Evolutionary conservation across 345 rosid genomes (phyloP), one percentile per base, ranked within the genome.

Genomic region (Camelina neglecta): DNA sequence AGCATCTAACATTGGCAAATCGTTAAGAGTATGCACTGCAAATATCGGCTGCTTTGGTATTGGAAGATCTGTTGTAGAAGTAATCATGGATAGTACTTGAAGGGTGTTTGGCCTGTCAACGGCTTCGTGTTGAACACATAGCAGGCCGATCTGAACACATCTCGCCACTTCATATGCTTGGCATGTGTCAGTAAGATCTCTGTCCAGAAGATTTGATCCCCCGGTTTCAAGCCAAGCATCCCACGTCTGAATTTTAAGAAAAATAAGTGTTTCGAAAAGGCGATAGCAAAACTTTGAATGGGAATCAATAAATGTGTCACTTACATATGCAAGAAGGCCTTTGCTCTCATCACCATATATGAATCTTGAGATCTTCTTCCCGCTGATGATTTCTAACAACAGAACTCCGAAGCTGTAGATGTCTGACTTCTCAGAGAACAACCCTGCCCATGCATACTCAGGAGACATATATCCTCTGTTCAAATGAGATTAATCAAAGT

Each of bases 361-460:
- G 58, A 77, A 77, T n/a, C 76, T 16, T 50, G 81, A 77, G n/a
- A 77, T 65, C 11, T 18, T 65, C 57, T 77, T 58, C 3, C 76
- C 68, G 8, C 57, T 65, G 47, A 77, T 77, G 63, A 77, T 77
- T 64, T 77, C 80, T 6, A 77, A 38, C 72, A 85, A 71, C 65
- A 84, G 20, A 24, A 85, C 91, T 7, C 85, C 87, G 5, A 84
- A 82, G 67, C 89, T 85, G 24, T 82, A 85, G 10, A 87, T 79
- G 42, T 85, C 86, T 0, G 89, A 85, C 78, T 87, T 87, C 53
- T 80, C 79, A 3, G 85, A 84, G 80, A 85, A 87, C 21, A 80
- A 74, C 1, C 89, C 89, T 33, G 82, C 85, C 50, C 81, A 67
- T 3, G 84, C 86, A 41, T 87, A 87, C 75, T 85, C 87, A 2